phyloP scores from a whole-genome alignment of 1,284 basidiomycete genomes.

The Austropuccinia psidii region DNA sequence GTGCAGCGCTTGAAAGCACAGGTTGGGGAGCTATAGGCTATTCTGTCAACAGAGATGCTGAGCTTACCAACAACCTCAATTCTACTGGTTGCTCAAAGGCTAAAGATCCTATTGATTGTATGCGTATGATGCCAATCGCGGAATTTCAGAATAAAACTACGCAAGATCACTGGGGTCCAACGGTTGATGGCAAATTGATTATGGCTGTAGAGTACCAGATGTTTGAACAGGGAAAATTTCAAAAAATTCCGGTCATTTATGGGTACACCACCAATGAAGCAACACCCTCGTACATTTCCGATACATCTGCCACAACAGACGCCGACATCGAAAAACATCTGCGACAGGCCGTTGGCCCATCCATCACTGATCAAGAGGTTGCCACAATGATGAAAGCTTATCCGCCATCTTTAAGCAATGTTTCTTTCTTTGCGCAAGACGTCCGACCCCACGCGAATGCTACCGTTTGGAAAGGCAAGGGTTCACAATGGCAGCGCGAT shows the following conservation, averaged over 20 bases:
- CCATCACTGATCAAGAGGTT: neutral
- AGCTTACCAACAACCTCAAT: neutral
- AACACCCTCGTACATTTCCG: neutral
- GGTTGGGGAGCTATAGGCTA: neutral
- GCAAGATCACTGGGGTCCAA: neutral
- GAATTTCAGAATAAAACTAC: neutral
- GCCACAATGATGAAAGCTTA: neutral
- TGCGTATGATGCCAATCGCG: neutral
- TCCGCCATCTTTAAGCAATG: neutral
- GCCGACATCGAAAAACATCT: neutral
- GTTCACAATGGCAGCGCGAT: neutral
- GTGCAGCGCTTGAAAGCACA: neutral
- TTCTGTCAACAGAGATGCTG: neutral
- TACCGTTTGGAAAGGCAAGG: neutral
- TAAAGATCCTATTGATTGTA: neutral
- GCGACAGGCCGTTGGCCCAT: neutral
- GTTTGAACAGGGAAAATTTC: neutral
- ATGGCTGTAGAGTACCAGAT: no score
- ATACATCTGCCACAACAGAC: neutral
- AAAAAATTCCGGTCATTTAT: neutral
- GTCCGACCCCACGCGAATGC: neutral
- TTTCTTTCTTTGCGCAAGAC: neutral
- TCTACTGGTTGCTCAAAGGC: neutral
- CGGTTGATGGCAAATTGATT: no score
- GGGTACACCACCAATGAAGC: neutral